Evolutionary conservation across 1,284 basidiomycete species (phyloP), one percentile per base, ranked within the genome.

Genomic region (Cutaneotrichosporon cyanovorans): DNA sequence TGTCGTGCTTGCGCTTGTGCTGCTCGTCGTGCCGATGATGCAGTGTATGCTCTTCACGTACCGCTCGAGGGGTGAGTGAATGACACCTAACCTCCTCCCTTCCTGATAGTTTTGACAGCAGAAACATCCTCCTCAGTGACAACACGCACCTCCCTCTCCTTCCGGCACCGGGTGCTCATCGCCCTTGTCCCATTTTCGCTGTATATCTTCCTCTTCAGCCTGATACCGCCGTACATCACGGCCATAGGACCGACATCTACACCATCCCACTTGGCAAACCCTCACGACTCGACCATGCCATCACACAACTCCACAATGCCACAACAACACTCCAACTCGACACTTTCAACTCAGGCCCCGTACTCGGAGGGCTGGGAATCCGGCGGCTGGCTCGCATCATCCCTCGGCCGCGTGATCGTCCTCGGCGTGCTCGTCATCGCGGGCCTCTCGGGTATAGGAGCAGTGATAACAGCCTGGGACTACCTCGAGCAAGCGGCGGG

Each of bases 21-120:
- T 73, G 11, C 51, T 71, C 34, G 59, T 39, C 11, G 60, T 71
- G 1, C 70, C 71, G 3, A 53, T 69, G 22, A 60, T 69, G 11
- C 68, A 73, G 45, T 68, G 69, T 42, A 52, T 71, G 19, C 57
- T 72, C 7, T 45, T 72, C 12, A 73, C 70, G 2, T 72, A 71
- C 36, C 60, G 69, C 22, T 59, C 66, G 11, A 45, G 62, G 58
- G 63, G 66, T 66, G 28, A 50, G 58, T 43, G 20, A 6, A 5
- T 8, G 22, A 7, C 2, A 22, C 3, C 14, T 20, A 34, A 18
- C 45, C n/a, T n/a, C n/a, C n/a, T n/a, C n/a, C n/a, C n/a, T n/a
- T n/a, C n/a, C n/a, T n/a, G n/a, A n/a, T n/a, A n/a, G n/a, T n/a
- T n/a, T n/a, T 44, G 34, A 47, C 35, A 9, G 4, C 32, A 47